Percentiles rank a stretch among this genome's conserved stretches.
These are phyloP conservation scores for Diplodia sapinea DNA, from an alignment of 2,329 filamentous ascomycete species.

Conservation along the genomic window DNA sequence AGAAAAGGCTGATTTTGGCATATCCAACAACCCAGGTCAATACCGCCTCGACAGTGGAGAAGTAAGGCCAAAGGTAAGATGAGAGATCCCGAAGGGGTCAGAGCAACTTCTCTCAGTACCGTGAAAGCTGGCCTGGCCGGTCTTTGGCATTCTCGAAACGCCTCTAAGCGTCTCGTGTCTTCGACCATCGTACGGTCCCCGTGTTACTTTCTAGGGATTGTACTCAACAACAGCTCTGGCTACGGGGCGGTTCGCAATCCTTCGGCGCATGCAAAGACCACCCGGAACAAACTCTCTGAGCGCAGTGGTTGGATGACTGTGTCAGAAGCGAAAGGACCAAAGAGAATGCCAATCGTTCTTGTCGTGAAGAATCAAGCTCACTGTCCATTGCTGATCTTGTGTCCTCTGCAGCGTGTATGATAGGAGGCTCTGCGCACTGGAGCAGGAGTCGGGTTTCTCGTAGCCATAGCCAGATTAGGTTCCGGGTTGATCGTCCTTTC, in stretches of 20 bases:
- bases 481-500: background rate
- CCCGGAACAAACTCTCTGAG: no score
- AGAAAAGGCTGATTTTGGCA: background rate
- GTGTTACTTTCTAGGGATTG: no score
- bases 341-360: background rate
- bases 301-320: background rate
- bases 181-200: no score
- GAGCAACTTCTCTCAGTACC: background rate
- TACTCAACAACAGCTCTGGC: no score
- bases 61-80: background rate
- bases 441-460: background rate
- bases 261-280: no score
- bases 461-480: background rate
- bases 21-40: background rate
- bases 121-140: background rate
- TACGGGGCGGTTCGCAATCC: no score
- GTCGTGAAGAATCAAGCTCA: background rate
- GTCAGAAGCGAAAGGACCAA: background rate
- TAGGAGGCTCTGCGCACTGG: background rate
- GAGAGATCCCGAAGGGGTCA: background rate
- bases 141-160: background rate
- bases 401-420: background rate
- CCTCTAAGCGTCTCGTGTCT: background rate
- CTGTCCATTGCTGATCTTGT: background rate
- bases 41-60: background rate